Evolutionary conservation across 108 stramenopile species (phyloP).

Genomic region (Licmophora abbreviata): DNA sequence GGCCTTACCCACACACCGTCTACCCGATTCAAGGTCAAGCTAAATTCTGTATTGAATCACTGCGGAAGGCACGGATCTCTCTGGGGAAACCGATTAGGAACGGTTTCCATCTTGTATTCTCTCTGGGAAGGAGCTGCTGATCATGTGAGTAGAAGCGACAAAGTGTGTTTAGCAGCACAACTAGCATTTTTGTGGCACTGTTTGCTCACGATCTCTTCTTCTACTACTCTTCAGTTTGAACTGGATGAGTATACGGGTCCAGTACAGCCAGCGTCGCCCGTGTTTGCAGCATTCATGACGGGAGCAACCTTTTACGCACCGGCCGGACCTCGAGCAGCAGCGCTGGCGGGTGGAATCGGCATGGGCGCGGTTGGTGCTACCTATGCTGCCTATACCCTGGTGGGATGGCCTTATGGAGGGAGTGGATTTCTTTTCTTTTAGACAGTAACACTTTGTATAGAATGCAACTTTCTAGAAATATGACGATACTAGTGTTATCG

Average conservation of each 20-base stretch:
- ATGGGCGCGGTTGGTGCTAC: slow-evolving; percentile 71
- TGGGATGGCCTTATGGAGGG: slow-evolving; percentile 67
- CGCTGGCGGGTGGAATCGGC: slow-evolving; percentile 69
- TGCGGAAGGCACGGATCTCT: slow-evolving; percentile 69
- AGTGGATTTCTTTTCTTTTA: slow-evolving; percentile 68
- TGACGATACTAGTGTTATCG: no score
- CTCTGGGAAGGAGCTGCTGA: slow-evolving; percentile 72
- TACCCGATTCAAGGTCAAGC: slow-evolving; percentile 66
- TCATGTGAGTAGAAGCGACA: slow-evolving; percentile 52
- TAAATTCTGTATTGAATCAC: slow-evolving; percentile 82
- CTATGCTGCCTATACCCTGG: slow-evolving; percentile 53
- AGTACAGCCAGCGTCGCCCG: slow-evolving; percentile 48
- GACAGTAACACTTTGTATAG: no score
- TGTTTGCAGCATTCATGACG: slow-evolving; percentile 64
- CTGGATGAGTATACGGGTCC: slow-evolving; percentile 64
- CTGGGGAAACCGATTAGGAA: slow-evolving; percentile 71
- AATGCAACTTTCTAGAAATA: no score
- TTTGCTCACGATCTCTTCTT: not conserved
- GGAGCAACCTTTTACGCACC: slow-evolving; percentile 73
- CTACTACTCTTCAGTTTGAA: slow-evolving; percentile 27
- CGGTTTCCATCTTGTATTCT: slow-evolving; percentile 70
- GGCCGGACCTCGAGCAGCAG: slow-evolving; percentile 74
- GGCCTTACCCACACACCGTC: slow-evolving; percentile 65
- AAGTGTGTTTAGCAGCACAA: no score
- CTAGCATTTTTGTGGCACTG: not conserved